Conservation (phyloP, 805 yeast genomes). For the Wickerhamiella sergipiensis region DNA sequence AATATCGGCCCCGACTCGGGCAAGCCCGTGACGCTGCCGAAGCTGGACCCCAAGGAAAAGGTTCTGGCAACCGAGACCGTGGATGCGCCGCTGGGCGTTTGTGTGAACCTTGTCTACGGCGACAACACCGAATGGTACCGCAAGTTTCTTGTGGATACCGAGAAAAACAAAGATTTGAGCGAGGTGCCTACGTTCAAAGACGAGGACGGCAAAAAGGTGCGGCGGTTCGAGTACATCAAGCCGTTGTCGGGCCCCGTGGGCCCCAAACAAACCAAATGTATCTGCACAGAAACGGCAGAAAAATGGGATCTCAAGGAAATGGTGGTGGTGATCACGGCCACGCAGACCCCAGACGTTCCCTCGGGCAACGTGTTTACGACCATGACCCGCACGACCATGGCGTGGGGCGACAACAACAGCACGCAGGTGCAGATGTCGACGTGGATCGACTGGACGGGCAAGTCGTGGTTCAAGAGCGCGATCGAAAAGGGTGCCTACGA, state of each 20-base stretch:
- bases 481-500: conserved; percentile 72
- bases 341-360: conserved; percentile 88
- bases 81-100: conserved; percentile 64
- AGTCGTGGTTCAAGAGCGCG: conserved; percentile 82
- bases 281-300: conserved; percentile 50
- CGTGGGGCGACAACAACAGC: conserved; percentile 57
- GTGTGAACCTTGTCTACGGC: conserved; percentile 62
- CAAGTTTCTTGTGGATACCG: conserved; percentile 26
- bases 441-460: conserved; percentile 76
- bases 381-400: conserved; percentile 25
- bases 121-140: conserved; percentile 33
- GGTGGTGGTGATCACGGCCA: conserved; percentile 46
- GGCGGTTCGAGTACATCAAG: conserved; percentile 50
- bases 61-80: conserved; percentile 39
- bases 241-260: conserved; percentile 75
- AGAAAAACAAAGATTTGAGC: conserved; percentile 23
- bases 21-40: conserved; percentile 39
- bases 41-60: conserved; percentile 36
- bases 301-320: conserved; percentile 38
- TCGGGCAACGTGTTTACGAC: conserved; percentile 68
- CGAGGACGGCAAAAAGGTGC: conserved; percentile 24
- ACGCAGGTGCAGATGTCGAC: conserved; percentile 54
- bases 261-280: conserved; percentile 78
- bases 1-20: conserved; percentile 58
- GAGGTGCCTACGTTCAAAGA: conserved; percentile 16